Percentiles rank a stretch among this genome's conserved stretches.
phyloP scores from a whole-genome alignment of 345 rosid genomes.

The Lepidium sativum region DNA sequence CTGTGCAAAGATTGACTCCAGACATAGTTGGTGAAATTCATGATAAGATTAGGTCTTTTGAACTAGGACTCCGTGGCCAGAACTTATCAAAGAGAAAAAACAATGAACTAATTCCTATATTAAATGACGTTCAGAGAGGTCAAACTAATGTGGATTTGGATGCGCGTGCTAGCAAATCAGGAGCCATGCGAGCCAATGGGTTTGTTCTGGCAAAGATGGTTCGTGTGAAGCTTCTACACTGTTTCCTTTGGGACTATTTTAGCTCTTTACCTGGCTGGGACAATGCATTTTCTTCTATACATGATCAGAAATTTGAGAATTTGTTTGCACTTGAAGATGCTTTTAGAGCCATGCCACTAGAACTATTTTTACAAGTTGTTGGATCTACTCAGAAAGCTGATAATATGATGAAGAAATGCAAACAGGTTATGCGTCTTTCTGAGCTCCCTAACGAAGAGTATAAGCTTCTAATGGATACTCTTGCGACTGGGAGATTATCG shows the following conservation, averaged over 20 bases:
- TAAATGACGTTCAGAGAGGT: slow-evolving; percentile 66
- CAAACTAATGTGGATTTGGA: slow-evolving; percentile 39
- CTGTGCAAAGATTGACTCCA: slow-evolving; percentile 48
- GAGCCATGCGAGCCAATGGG: slow-evolving; percentile 89
- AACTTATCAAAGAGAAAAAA: slow-evolving; percentile 45
- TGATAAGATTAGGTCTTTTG: slow-evolving; percentile 68
- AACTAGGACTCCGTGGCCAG: slow-evolving; percentile 62
- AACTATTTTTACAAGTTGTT: slow-evolving; percentile 79
- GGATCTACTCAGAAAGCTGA: slow-evolving; percentile 65
- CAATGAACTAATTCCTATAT: slow-evolving; percentile 49
- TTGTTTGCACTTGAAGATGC: slow-evolving; percentile 72
- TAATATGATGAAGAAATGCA: slow-evolving; percentile 70
- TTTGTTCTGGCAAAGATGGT: slow-evolving; percentile 92
- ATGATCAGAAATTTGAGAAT: slow-evolving; percentile 34
- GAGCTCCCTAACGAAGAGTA: slow-evolving; percentile 71
- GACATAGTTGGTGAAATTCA: slow-evolving; percentile 57
- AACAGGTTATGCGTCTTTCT: slow-evolving; percentile 52
- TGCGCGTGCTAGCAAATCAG: slow-evolving; percentile 41
- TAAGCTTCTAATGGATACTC: slow-evolving; percentile 66
- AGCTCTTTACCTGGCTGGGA: slow-evolving; percentile 47
- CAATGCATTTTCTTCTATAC: slow-evolving; percentile 35
- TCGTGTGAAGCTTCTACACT: slow-evolving; percentile 76
- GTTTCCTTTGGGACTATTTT: slow-evolving; percentile 68
- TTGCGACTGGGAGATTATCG: slow-evolving; percentile 80
- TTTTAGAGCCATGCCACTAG: slow-evolving; percentile 68